Percentiles rank a stretch among this genome's conserved stretches.
These are phyloP conservation scores for Hippophae rhamnoides DNA, from an alignment of 306 rosid genomes.

Conservation along the genomic window DNA sequence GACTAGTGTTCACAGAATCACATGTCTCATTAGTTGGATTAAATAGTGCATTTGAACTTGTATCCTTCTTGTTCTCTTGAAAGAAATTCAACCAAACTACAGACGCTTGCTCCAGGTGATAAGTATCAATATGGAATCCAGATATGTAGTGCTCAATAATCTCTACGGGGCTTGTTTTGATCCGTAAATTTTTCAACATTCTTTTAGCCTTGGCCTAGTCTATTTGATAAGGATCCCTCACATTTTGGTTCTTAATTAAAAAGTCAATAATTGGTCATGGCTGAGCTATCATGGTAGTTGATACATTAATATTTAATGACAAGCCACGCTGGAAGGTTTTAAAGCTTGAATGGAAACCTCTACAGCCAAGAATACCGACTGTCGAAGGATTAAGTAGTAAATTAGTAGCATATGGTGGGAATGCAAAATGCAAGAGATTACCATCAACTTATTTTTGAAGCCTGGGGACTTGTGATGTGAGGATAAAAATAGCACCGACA, in stretches of 20 bases:
- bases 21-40: too few species aligned
- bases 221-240: conserved; percentile 47
- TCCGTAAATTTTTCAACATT: too few species aligned
- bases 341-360: conserved; percentile 90
- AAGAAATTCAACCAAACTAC: too few species aligned
- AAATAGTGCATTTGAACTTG: too few species aligned
- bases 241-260: conserved; percentile 67
- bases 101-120: too few species aligned
- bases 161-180: too few species aligned
- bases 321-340: conserved; percentile 80
- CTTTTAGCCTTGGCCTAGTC: conserved; percentile 96
- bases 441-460: conserved; percentile 94
- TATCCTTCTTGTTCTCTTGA: too few species aligned
- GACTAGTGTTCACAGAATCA: too few species aligned
- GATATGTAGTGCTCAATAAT: too few species aligned
- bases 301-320: conserved; percentile 79
- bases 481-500: conserved; percentile 90
- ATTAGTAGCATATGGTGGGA: conserved; percentile 23
- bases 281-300: conserved; percentile 75
- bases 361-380: conserved; percentile 69
- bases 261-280: conserved; percentile 96
- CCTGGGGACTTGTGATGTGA: conserved; percentile 79
- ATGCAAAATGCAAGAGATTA: conserved; percentile 67
- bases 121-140: too few species aligned
- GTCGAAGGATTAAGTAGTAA: conserved; percentile 17